Evolutionary conservation across 2,329 filamentous ascomycete species (phyloP).

Genomic region (Fusarium mangiferae): DNA sequence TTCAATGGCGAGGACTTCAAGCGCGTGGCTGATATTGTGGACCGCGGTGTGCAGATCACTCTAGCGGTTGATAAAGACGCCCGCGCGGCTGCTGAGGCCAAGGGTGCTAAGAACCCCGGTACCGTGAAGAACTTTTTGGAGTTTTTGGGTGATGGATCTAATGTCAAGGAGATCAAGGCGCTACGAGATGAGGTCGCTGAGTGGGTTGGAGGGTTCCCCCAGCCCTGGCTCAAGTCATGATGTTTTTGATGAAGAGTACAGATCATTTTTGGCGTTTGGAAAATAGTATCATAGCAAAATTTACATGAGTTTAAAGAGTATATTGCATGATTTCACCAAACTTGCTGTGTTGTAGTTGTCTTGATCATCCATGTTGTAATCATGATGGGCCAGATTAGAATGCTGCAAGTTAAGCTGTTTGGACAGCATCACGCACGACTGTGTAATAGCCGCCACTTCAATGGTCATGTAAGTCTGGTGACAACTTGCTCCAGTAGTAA

Average conservation of each 20-base stretch:
- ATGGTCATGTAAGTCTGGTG: not conserved
- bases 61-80: conserved; percentile 77
- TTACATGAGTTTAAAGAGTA: not conserved
- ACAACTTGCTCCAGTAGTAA: not conserved
- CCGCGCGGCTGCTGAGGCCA: conserved; percentile 71
- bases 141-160: conserved; percentile 72
- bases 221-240: conserved; percentile 45
- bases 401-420: not conserved
- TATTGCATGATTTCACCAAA: not conserved
- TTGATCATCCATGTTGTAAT: not conserved
- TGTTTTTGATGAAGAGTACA: conserved; percentile 6
- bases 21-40: conserved; percentile 82
- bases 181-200: conserved; percentile 75
- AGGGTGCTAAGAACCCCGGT: conserved; percentile 70
- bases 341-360: not conserved
- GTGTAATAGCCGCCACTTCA: not conserved
- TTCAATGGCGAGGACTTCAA: conserved; percentile 86
- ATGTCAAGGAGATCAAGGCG: conserved; percentile 73
- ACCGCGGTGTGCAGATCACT: conserved; percentile 80
- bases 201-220: conserved; percentile 67
- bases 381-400: conserved; percentile 5
- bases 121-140: conserved; percentile 73
- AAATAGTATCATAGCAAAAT: conserved; percentile 16
- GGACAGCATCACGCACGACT: not conserved
- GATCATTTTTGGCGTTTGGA: conserved; percentile 22